Conservation (phyloP, 2,329 filamentous ascomycete genomes). For the Sporothrix pseudoabietina region DNA sequence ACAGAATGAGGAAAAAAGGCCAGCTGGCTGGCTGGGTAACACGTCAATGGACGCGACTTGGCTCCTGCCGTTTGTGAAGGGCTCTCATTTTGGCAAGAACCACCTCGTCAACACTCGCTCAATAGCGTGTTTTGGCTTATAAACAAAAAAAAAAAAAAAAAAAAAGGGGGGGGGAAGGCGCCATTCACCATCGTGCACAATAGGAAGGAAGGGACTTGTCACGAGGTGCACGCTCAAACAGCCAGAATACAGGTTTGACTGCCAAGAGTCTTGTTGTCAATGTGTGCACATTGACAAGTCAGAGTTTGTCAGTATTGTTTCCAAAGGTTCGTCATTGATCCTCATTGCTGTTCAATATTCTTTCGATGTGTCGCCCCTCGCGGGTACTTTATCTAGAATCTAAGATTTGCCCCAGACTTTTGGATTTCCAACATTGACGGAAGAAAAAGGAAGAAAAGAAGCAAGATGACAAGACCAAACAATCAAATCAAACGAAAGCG, state of each 20-base stretch:
- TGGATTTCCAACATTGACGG: not conserved
- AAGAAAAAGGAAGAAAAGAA: not conserved
- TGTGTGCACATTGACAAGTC: not conserved
- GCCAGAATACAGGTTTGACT: not conserved
- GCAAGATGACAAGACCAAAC: not conserved
- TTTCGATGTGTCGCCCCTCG: not conserved
- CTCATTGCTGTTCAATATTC: not conserved
- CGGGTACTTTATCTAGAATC: conserved; percentile 14
- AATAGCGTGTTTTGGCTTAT: not conserved
- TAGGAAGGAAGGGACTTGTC: not conserved
- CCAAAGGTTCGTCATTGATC: not conserved
- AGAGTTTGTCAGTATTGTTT: not conserved
- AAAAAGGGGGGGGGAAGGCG: not conserved
- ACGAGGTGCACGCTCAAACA: not conserved
- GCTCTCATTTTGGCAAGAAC: not conserved
- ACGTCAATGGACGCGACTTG: not conserved
- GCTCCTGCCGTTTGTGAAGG: not conserved
- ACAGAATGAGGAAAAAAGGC: not conserved
- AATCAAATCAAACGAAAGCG: not conserved
- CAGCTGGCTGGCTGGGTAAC: not conserved
- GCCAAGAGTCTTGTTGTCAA: not conserved
- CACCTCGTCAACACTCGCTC: not conserved
- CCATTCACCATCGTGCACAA: not conserved
- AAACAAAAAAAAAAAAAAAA: not conserved
- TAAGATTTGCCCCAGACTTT: not conserved